These are phyloP conservation scores for Mycosphaerelloides madeirae DNA, from an alignment of 2,329 filamentous ascomycete genomes.

Conservation along the genomic window DNA sequence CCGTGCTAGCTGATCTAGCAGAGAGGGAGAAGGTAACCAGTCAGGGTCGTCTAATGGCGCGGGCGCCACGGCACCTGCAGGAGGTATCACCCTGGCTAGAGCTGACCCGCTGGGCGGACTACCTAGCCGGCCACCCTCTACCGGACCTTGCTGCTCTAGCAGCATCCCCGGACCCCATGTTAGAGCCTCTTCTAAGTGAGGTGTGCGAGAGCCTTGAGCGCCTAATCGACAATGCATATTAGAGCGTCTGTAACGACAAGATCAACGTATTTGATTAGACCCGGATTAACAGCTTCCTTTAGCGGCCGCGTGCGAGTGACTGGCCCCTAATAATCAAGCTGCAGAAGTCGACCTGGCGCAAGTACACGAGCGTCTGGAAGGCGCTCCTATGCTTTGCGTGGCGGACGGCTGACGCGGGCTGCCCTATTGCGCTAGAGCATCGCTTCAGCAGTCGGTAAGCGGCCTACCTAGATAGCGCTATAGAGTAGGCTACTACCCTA, in stretches of 20 bases:
- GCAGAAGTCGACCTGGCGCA: slow-evolving; percentile 9
- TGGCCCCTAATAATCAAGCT: slow-evolving; percentile 16
- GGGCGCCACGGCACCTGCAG: not conserved
- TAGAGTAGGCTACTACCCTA: not conserved
- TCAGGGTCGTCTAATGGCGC: not conserved
- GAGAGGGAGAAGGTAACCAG: not conserved
- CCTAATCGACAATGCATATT: slow-evolving; percentile 7
- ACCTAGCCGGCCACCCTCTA: not conserved
- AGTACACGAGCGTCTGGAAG: slow-evolving; percentile 17
- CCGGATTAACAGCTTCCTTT: slow-evolving; percentile 15
- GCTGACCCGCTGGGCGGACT: slow-evolving; percentile 3
- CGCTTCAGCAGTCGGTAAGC: slow-evolving; percentile 1
- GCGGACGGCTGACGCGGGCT: slow-evolving; percentile 3
- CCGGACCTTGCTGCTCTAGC: not conserved
- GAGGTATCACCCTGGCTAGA: slow-evolving; percentile 3
- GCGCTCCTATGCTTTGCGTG: slow-evolving; percentile 16
- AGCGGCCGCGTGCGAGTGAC: slow-evolving; percentile 2
- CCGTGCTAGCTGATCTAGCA: not conserved
- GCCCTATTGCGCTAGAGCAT: slow-evolving; percentile 1
- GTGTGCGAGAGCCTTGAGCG: slow-evolving; percentile 8
- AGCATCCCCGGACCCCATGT: not conserved
- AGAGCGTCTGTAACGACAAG: slow-evolving; percentile 9
- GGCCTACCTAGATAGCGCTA: not conserved
- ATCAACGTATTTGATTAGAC: slow-evolving; percentile 17
- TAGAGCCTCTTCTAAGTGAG: slow-evolving; percentile 1